These are phyloP conservation scores for Neonectria punicea DNA, from an alignment of 2,329 filamentous ascomycete genomes.

Conservation along the genomic window DNA sequence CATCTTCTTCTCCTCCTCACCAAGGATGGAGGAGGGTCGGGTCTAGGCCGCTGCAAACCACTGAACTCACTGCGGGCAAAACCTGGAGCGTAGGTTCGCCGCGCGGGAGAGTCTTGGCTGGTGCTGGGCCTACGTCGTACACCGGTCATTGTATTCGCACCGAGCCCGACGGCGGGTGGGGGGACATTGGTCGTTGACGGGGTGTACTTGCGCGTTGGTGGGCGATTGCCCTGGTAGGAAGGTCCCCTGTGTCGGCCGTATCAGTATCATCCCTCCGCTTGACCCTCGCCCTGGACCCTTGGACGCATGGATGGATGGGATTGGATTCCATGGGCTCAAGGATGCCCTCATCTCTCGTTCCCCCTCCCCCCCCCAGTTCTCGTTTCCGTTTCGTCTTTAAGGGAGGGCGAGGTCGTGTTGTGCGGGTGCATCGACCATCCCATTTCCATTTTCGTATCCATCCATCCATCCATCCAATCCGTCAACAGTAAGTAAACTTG, in stretches of 20 bases:
- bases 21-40: background rate
- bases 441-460: background rate
- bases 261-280: background rate
- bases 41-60: slow-evolving; percentile 26
- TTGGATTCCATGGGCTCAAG: slow-evolving; percentile 16
- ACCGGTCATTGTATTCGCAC: background rate
- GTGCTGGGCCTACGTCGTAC: slow-evolving; percentile 4
- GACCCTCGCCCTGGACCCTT: slow-evolving; percentile 7
- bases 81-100: background rate
- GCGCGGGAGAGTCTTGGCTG: slow-evolving; percentile 1
- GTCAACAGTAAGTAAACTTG: background rate
- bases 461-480: background rate
- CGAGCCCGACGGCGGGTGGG: slow-evolving; percentile 1
- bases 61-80: slow-evolving; percentile 4
- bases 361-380: background rate
- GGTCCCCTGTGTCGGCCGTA: slow-evolving; percentile 23
- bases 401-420: too few relatives aligned
- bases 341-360: slow-evolving; percentile 16
- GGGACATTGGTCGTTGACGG: slow-evolving; percentile 31
- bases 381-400: background rate
- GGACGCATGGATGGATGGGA: slow-evolving; percentile 10
- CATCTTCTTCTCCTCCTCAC: background rate
- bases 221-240: slow-evolving; percentile 32
- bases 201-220: slow-evolving; percentile 35
- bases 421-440: background rate